phyloP scores from a whole-genome alignment of 129 eudicot genomes.

The Heracleum sosnowskyi region DNA sequence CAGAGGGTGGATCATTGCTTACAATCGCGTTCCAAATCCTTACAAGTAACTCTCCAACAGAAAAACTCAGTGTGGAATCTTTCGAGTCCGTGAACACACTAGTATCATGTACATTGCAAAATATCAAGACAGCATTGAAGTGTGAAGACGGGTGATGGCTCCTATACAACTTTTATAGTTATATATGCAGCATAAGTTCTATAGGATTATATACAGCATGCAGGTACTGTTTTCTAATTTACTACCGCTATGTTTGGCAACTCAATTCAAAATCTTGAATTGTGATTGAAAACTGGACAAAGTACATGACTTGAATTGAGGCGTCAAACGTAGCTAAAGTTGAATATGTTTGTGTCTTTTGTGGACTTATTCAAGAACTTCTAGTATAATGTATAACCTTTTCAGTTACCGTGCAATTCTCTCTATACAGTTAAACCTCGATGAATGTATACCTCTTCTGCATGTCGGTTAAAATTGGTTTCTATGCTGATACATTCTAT shows the following conservation, averaged over 20 bases:
- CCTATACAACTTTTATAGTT: background rate
- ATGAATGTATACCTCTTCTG: too few relatives aligned
- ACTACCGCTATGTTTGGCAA: constrained; percentile 5
- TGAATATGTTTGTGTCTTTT: background rate
- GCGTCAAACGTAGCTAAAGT: background rate
- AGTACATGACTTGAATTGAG: background rate
- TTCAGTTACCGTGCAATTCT: too few relatives aligned
- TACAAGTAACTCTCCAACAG: constrained; percentile 50
- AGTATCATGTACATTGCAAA: constrained; percentile 63
- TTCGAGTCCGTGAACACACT: constrained; percentile 68
- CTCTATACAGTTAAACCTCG: too few relatives aligned
- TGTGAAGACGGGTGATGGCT: constrained; percentile 60
- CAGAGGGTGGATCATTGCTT: constrained; percentile 73
- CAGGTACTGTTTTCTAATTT: background rate
- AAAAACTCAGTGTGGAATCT: constrained; percentile 57
- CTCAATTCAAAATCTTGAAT: background rate
- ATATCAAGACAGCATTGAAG: constrained; percentile 63
- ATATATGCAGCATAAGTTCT: background rate
- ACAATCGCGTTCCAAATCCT: constrained; percentile 83
- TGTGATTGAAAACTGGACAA: background rate
- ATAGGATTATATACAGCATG: background rate
- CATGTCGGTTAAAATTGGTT: too few relatives aligned
- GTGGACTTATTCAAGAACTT: background rate
- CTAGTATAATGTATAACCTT: background rate
- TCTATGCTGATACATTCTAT: too few relatives aligned